Base-by-base conservation (phyloP, 495 filamentous ascomycete genomes). In the Aspergillus leporis region DNA sequence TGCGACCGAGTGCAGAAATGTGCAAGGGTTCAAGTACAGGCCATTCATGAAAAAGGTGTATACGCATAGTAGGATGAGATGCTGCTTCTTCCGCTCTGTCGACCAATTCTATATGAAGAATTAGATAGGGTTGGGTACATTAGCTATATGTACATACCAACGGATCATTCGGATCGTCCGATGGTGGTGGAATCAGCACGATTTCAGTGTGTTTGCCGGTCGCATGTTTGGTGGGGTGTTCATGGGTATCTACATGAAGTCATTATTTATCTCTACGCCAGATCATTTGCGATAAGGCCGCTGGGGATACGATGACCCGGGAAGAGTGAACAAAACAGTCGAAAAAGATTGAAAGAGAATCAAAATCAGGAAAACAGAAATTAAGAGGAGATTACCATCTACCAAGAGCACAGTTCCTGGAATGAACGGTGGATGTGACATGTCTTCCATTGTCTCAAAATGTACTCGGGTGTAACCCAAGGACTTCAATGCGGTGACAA, bases 31-130 rank as follows among this genome's bases (percentile, higher is more conserved):
- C 34, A 36, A 4, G 3, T 36, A 36, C 49, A 51, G 49, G n/a
- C 49, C 49, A 32, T 51, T 51, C 49, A 30, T 28, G 28, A 51
- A 51, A 6, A 51, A 51, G 8, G 49, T 51, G n/a, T 51, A 51
- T 8, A 51, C 23, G 28, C 49, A 51, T 0, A 51, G 25, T 30
- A 51, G 23, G 12, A 51, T 32, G 8, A 51, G 49, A 28, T 51
- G 49, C 49, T 28, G 49, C 22, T 51, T 51, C 23, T 51, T 51
- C 23, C 49, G 49, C n/a, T 8, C 23, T 9, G 49, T 12, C 4
- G 49, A 51, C 49, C 49, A 51, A 32, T 51, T 51, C 49, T 51
- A 51, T 0, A 23, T 14, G 13, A 13, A 14, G 9, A 1, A 21
- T 30, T 51, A 32, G 22, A 51, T 18, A 0, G 18, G 9, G 3